Conservation (phyloP, 139 green algal genomes). For the Eudorina sp. region DNA sequence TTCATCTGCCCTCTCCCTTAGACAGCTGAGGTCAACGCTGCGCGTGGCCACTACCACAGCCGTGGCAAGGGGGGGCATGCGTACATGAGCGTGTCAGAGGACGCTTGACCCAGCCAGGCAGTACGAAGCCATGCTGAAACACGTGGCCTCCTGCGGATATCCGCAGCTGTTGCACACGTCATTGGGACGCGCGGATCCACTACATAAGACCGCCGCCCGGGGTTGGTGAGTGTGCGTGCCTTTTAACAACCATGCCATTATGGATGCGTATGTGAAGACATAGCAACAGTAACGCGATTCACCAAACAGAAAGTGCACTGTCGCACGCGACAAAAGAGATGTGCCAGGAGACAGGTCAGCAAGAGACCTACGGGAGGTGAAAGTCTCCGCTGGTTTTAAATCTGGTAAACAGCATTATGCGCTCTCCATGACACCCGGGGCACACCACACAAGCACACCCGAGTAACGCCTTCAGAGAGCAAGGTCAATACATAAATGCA, state of each 20-base stretch:
- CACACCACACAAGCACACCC: conserved; percentile 29
- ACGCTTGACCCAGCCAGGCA: conserved; percentile 24
- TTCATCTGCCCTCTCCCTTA: conserved; percentile 19
- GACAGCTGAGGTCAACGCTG: conserved; percentile 28
- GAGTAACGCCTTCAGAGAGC: conserved; percentile 49
- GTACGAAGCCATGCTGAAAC: conserved; percentile 37
- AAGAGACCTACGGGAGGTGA: conserved; percentile 17
- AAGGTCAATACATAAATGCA: not conserved
- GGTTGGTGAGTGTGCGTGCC: conserved; percentile 44
- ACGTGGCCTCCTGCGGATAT: conserved; percentile 31
- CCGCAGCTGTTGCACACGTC: conserved; percentile 45
- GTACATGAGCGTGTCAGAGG: conserved; percentile 1
- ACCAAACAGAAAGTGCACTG: not conserved
- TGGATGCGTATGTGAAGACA: no score
- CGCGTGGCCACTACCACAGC: not conserved
- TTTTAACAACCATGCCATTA: no score
- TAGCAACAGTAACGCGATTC: no score
- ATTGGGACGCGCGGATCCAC: conserved; percentile 45
- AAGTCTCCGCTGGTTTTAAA: conserved; percentile 42
- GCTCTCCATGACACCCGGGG: conserved; percentile 37
- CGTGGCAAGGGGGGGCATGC: conserved; percentile 39
- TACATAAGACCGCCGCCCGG: conserved; percentile 16
- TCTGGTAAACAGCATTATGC: not conserved
- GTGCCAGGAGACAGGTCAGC: conserved; percentile 53
- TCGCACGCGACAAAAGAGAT: not conserved